Conservation (phyloP, 1,284 basidiomycete genomes). For the Coniferiporia sulphurascens region DNA sequence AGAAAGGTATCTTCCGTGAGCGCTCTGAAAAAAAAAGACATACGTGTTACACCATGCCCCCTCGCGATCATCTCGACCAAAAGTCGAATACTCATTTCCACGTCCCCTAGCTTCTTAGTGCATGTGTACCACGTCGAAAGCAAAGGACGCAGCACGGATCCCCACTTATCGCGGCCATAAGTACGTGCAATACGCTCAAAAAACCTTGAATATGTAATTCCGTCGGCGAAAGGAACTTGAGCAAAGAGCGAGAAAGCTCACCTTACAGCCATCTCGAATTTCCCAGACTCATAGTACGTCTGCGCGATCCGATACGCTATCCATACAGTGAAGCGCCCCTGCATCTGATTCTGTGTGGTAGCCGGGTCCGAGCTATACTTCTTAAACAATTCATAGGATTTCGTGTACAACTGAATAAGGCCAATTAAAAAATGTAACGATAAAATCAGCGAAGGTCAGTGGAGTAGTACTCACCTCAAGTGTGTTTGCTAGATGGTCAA, state of each 20-base stretch:
- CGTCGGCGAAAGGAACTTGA: background rate
- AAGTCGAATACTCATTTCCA: slow-evolving; percentile 67
- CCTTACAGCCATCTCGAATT: slow-evolving; percentile 81
- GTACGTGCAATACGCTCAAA: slow-evolving; percentile 84
- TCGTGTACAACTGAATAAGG: slow-evolving; percentile 72
- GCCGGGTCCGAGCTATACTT: slow-evolving; percentile 41
- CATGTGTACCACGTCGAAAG: slow-evolving; percentile 76
- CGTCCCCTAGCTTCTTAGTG: slow-evolving; percentile 68
- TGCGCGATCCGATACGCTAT: slow-evolving; percentile 84
- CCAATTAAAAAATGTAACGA: background rate
- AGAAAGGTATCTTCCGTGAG: background rate
- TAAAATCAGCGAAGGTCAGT: background rate
- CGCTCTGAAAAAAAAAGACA: background rate
- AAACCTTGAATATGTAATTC: slow-evolving; percentile 49
- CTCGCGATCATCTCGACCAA: slow-evolving; percentile 79
- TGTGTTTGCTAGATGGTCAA: slow-evolving; percentile 78
- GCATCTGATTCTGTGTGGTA: slow-evolving; percentile 35
- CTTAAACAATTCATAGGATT: slow-evolving; percentile 88
- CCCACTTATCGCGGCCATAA: slow-evolving; percentile 74
- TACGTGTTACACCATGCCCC: slow-evolving; percentile 5
- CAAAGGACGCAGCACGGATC: slow-evolving; percentile 62
- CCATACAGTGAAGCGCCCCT: slow-evolving; percentile 74
- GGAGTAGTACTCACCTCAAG: slow-evolving; percentile 58
- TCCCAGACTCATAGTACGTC: slow-evolving; percentile 71
- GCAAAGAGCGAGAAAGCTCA: slow-evolving; percentile 28